Evolutionary conservation across 768 basidiomycete species (phyloP).

Genomic region (Tulasnella sp.): DNA sequence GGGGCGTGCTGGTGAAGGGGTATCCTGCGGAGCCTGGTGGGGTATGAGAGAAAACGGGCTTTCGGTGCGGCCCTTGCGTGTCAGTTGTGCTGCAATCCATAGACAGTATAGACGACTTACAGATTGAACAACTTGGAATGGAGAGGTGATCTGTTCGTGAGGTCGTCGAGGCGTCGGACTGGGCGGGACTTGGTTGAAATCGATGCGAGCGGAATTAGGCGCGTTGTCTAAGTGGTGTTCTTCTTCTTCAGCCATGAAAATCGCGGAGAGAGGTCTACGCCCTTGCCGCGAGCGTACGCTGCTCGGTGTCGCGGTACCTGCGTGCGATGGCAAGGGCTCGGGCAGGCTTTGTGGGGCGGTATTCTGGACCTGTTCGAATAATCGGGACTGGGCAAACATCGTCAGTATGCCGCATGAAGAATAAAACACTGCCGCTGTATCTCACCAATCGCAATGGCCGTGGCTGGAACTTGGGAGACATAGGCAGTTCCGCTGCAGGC

Average conservation of each 20-base stretch:
- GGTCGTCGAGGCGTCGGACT: constrained; percentile 18
- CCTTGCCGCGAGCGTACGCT: neutral
- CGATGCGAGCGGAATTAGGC: neutral
- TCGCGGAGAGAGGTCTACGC: constrained; percentile 7
- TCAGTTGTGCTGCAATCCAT: neutral
- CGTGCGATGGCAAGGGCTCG: neutral
- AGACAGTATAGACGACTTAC: neutral
- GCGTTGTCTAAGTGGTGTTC: neutral
- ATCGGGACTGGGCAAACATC: constrained; percentile 12
- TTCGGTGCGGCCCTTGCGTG: neutral
- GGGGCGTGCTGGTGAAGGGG: constrained; percentile 5
- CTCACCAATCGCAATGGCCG: constrained; percentile 30
- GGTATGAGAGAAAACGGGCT: constrained; percentile 6
- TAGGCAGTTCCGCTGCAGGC: neutral
- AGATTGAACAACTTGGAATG: neutral
- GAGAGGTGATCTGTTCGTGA: neutral
- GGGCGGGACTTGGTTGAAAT: neutral
- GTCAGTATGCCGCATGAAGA: neutral
- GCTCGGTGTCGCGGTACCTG: neutral
- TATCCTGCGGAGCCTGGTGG: constrained; percentile 1
- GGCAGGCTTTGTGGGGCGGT: constrained; percentile 3
- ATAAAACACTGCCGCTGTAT: too few relatives aligned
- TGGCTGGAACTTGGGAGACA: constrained; percentile 17
- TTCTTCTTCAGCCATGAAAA: neutral
- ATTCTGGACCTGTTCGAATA: constrained; percentile 19